These are phyloP conservation scores for Saprolegnia parasitica DNA, from an alignment of 352 stramenopile genomes.

Conservation along the genomic window DNA sequence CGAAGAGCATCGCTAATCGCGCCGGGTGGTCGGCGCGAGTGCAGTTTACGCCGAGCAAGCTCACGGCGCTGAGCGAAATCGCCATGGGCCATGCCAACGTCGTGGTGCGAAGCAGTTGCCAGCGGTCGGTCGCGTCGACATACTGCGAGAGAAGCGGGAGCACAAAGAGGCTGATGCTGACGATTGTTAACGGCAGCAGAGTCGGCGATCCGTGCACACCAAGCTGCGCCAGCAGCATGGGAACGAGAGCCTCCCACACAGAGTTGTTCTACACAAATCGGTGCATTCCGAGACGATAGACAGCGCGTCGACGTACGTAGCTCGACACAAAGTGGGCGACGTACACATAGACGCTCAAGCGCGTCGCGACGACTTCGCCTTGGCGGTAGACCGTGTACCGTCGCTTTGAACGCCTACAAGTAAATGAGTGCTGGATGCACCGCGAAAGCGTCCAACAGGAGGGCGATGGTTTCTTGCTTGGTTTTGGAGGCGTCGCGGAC, in stretches of 20 bases:
- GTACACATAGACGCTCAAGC: conserved; percentile 65
- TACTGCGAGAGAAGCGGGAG: conserved; percentile 63
- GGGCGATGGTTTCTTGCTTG: conserved; percentile 31
- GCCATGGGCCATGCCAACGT: conserved; percentile 36
- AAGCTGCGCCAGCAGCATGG: conserved; percentile 75
- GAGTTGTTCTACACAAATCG: conserved; percentile 44
- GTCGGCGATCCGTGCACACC: conserved; percentile 67
- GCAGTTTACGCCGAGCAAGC: not conserved
- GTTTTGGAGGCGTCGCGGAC: conserved; percentile 37
- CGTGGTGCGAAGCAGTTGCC: conserved; percentile 57
- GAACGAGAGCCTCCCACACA: conserved; percentile 77
- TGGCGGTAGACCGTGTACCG: not conserved
- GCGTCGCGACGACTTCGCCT: conserved; percentile 28
- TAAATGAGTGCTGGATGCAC: conserved; percentile 21
- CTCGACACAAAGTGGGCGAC: conserved; percentile 61
- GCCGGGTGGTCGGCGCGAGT: not conserved
- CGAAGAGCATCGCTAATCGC: conserved; percentile 24
- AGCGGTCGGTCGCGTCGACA: conserved; percentile 62
- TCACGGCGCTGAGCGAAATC: not conserved
- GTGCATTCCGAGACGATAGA: not conserved
- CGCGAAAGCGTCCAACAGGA: conserved; percentile 36
- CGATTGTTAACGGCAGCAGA: conserved; percentile 63
- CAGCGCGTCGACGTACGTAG: no score
- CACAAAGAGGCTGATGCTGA: conserved; percentile 57
- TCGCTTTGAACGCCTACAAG: not conserved